phyloP scores from a whole-genome alignment of 1,139 yeast genomes.

The Yamadazyma dendronema region DNA sequence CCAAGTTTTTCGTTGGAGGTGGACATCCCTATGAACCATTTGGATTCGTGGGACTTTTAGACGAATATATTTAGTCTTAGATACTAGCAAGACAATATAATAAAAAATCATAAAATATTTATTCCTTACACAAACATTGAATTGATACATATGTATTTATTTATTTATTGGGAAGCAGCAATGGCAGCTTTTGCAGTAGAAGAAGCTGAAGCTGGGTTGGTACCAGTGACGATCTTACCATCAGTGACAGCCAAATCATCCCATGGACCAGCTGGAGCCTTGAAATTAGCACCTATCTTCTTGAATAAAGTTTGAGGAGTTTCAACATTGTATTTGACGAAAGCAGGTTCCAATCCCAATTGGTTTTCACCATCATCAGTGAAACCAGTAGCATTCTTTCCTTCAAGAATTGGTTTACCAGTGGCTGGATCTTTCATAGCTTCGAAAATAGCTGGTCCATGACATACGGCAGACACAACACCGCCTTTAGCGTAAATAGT shows the following conservation, averaged over 20 bases:
- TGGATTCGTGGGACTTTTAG: constrained; percentile 39
- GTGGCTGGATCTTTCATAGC: constrained; percentile 39
- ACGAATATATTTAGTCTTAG: constrained; percentile 12
- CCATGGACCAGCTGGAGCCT: constrained; percentile 50
- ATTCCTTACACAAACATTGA: not conserved
- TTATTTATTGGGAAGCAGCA: constrained; percentile 6
- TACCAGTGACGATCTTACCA: constrained; percentile 59
- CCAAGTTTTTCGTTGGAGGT: constrained; percentile 82
- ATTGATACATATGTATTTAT: not conserved
- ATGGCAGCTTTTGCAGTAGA: constrained; percentile 42
- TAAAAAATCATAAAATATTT: not conserved
- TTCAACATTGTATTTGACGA: constrained; percentile 31
- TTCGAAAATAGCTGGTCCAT: constrained; percentile 59
- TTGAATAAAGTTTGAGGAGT: constrained; percentile 36
- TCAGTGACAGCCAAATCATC: constrained; percentile 50
- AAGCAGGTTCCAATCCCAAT: constrained; percentile 33
- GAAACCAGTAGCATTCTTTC: constrained; percentile 60
- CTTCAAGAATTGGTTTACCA: constrained; percentile 47
- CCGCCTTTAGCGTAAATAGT: constrained; percentile 51
- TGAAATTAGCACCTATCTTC: constrained; percentile 42
- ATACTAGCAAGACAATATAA: not conserved
- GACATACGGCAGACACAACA: constrained; percentile 63
- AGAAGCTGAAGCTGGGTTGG: constrained; percentile 59
- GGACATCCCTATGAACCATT: constrained; percentile 73
- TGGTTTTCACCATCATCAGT: constrained; percentile 52